phyloP scores from a whole-genome alignment of 805 yeast genomes.

The Monosporozyma aerobia region DNA sequence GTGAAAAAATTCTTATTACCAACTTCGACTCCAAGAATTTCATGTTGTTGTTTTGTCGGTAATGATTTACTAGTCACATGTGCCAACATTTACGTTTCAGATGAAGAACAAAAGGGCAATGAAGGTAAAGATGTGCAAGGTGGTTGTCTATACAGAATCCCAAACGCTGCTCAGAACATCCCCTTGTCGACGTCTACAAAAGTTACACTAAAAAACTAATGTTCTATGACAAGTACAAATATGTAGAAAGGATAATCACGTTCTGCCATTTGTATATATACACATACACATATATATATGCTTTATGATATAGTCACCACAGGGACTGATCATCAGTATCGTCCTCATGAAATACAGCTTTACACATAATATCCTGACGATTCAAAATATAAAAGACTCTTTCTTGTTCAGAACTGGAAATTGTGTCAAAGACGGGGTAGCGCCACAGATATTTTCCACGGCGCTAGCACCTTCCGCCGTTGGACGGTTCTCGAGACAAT shows the following conservation, averaged over 20 bases:
- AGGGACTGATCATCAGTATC: not conserved
- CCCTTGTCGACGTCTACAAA: not conserved
- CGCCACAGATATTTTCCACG: not conserved
- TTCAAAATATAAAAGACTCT: too few relatives aligned
- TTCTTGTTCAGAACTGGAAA: not conserved
- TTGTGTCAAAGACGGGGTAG: not conserved
- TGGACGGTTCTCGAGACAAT: not conserved
- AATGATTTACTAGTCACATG: constrained; percentile 60
- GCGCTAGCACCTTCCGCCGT: not conserved
- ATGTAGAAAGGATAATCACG: not conserved
- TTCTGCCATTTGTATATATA: not conserved
- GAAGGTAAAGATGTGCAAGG: constrained; percentile 41
- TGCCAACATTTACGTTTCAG: constrained; percentile 36
- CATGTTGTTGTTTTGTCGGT: constrained; percentile 64
- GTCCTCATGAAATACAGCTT: not conserved
- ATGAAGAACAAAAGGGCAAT: constrained; percentile 22
- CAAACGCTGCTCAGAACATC: not conserved
- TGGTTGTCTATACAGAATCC: constrained; percentile 44
- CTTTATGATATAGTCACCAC: not conserved
- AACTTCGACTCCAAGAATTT: constrained; percentile 45
- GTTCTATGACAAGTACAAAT: not conserved
- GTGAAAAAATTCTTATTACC: constrained; percentile 50
- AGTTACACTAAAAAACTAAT: not conserved
- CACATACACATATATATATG: not conserved
- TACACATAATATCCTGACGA: not conserved